Percentiles rank a stretch among this genome's conserved stretches.
These are phyloP conservation scores for Aspergillus alliaceus DNA, from an alignment of 2,329 filamentous ascomycete species.

Conservation along the genomic window DNA sequence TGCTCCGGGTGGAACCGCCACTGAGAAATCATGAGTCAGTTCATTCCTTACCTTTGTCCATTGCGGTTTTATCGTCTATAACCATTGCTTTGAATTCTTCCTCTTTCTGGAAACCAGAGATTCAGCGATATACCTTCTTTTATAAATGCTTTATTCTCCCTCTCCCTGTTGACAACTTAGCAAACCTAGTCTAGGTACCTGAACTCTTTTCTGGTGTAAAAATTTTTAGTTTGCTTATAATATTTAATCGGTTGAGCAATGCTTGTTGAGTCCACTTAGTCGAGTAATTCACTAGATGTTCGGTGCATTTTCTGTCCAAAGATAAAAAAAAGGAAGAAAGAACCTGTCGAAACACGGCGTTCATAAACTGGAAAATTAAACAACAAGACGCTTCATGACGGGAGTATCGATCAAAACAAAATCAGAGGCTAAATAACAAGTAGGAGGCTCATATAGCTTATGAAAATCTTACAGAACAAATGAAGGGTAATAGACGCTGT, in stretches of 20 bases:
- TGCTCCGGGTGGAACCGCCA: constrained; percentile 4
- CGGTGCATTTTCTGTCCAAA: neutral
- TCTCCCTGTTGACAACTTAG: neutral
- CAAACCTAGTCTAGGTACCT: neutral
- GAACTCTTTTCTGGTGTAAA: neutral
- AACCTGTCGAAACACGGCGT: neutral
- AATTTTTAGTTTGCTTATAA: neutral
- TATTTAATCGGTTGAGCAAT: neutral
- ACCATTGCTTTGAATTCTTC: neutral
- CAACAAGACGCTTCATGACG: neutral
- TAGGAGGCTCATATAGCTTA: neutral
- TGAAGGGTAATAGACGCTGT: neutral
- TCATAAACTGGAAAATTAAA: neutral
- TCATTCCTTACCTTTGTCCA: neutral
- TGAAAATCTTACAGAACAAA: neutral
- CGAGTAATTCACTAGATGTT: neutral
- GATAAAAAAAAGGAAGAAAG: no score
- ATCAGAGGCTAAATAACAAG: neutral
- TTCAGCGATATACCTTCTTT: neutral
- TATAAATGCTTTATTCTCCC: neutral
- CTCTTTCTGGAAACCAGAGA: neutral
- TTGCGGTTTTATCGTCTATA: neutral
- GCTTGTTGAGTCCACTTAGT: neutral
- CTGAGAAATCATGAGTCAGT: constrained; percentile 8
- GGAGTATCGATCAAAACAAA: neutral